Percentiles rank a stretch among this genome's conserved stretches.
These are phyloP conservation scores for Suillus tomentosus DNA, from an alignment of 768 basidiomycete genomes.

Conservation along the genomic window DNA sequence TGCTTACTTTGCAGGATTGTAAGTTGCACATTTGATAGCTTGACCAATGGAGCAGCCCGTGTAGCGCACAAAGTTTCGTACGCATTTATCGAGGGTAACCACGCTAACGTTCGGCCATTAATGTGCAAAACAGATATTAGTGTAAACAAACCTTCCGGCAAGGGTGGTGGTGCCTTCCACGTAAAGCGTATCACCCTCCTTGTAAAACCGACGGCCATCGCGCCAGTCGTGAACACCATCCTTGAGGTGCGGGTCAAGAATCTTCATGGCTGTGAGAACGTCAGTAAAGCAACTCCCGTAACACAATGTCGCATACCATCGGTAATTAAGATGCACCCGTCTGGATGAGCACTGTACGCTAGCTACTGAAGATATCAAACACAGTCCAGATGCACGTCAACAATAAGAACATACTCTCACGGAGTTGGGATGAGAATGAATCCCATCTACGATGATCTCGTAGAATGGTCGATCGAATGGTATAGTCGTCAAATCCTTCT, in stretches of 20 bases:
- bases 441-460: constrained; percentile 87
- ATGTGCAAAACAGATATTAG: constrained; percentile 6
- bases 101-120: constrained; percentile 46
- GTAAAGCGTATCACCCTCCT: constrained; percentile 79
- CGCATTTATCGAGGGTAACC: constrained; percentile 80
- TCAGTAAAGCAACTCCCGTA: neutral
- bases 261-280: constrained; percentile 65
- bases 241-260: constrained; percentile 79
- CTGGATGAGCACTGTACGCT: constrained; percentile 80
- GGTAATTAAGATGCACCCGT: constrained; percentile 87
- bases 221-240: constrained; percentile 91
- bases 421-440: constrained; percentile 90
- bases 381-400: neutral
- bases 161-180: constrained; percentile 86
- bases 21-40: constrained; percentile 85
- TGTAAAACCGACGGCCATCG: constrained; percentile 76
- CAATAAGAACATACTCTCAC: constrained; percentile 60
- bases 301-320: constrained; percentile 58
- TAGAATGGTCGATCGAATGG: constrained; percentile 76
- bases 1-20: constrained; percentile 76
- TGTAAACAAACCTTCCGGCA: constrained; percentile 70
- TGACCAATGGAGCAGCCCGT: constrained; percentile 82
- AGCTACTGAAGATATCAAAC: constrained; percentile 44
- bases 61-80: constrained; percentile 82
- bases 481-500: constrained; percentile 47